A percentile compares a stretch with the other conserved stretches of the same genome.
phyloP scores from a whole-genome alignment of 805 yeast genomes.

The Candida alai region DNA sequence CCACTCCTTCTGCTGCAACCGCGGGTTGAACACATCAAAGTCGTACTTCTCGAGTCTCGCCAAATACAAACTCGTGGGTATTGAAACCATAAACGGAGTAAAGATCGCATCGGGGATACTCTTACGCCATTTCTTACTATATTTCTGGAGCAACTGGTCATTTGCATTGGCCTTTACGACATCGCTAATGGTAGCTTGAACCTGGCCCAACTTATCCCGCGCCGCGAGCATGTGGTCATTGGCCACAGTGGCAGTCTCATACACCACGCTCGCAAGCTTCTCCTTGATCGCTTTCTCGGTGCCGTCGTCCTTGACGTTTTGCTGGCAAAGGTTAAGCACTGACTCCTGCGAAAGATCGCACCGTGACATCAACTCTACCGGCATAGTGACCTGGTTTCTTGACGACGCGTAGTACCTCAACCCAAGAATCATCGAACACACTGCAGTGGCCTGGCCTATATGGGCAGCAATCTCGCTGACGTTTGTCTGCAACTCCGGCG shows the following conservation, averaged over 20 bases:
- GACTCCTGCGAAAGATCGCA: slow-evolving; percentile 61
- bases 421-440: slow-evolving; percentile 62
- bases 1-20: slow-evolving; percentile 55
- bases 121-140: slow-evolving; percentile 36
- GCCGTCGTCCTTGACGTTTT: slow-evolving; percentile 30
- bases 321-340: slow-evolving; percentile 46
- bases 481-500: slow-evolving; percentile 38
- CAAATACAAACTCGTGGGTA: slow-evolving; percentile 64
- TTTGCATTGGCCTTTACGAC: slow-evolving; percentile 20
- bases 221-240: slow-evolving; percentile 79
- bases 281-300: slow-evolving; percentile 25
- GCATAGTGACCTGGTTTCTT: slow-evolving; percentile 54
- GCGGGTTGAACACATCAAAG: slow-evolving; percentile 54
- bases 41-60: slow-evolving; percentile 56
- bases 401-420: slow-evolving; percentile 51
- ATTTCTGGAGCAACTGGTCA: slow-evolving; percentile 22
- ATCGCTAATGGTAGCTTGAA: slow-evolving; percentile 33
- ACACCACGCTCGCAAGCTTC: slow-evolving; percentile 54
- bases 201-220: slow-evolving; percentile 44
- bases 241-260: slow-evolving; percentile 67
- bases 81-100: slow-evolving; percentile 62
- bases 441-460: slow-evolving; percentile 75
- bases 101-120: slow-evolving; percentile 60
- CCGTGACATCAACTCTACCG: slow-evolving; percentile 55
- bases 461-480: slow-evolving; percentile 69